phyloP scores from a whole-genome alignment of 108 stramenopile species.

The Aurantiochytrium sp. region DNA sequence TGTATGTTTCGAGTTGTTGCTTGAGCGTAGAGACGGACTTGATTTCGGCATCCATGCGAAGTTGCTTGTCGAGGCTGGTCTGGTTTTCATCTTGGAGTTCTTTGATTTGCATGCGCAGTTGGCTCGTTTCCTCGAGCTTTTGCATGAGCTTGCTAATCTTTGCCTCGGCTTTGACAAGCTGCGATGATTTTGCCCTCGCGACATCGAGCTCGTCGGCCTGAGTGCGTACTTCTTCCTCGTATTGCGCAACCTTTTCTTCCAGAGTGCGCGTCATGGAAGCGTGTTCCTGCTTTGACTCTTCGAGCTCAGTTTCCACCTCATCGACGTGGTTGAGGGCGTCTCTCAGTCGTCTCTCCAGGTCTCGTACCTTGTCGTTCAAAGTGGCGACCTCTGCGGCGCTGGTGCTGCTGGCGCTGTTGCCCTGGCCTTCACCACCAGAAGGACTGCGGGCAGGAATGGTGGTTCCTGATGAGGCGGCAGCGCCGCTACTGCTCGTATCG shows the following conservation, averaged over 20 bases:
- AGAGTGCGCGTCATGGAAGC: neutral
- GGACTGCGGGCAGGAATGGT: no score
- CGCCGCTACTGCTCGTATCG: no score
- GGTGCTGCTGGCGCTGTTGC: neutral
- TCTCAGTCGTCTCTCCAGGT: neutral
- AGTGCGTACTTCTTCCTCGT: neutral
- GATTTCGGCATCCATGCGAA: neutral
- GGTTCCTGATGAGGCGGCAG: no score
- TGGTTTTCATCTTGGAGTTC: slow-evolving; percentile 2
- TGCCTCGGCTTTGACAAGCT: slow-evolving; percentile 8
- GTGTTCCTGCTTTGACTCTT: neutral
- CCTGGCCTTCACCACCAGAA: no score
- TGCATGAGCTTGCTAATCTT: slow-evolving; percentile 9
- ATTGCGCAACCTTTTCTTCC: neutral
- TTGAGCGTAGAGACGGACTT: neutral
- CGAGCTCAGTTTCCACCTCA: neutral
- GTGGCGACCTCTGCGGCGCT: neutral
- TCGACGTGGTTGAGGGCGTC: neutral
- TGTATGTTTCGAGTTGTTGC: slow-evolving; percentile 9
- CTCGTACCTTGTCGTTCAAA: neutral
- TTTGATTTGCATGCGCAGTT: neutral
- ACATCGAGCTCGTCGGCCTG: slow-evolving; percentile 13
- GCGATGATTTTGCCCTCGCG: neutral
- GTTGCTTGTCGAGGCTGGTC: neutral
- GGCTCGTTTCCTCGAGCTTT: slow-evolving; percentile 14